These are phyloP conservation scores for Rhynchosporium graminicola DNA, from an alignment of 2,329 filamentous ascomycete genomes.

Conservation along the genomic window DNA sequence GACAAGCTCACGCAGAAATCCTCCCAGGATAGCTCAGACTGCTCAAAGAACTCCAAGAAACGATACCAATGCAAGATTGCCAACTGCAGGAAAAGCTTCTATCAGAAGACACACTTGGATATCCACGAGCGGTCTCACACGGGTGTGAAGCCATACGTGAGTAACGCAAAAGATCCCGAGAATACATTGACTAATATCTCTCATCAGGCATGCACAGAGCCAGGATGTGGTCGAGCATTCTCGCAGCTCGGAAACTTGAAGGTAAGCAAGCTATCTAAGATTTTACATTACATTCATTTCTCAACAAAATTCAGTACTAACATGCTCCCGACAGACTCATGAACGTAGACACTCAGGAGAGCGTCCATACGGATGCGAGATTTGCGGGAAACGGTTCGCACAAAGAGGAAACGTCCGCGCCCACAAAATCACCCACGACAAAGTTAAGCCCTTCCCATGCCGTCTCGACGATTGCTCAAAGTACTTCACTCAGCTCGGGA, in stretches of 20 bases:
- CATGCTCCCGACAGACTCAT: slow-evolving; percentile 62
- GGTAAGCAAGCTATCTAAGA: slow-evolving; percentile 46
- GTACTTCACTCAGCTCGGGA: slow-evolving; percentile 85
- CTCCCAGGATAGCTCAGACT: slow-evolving; percentile 29
- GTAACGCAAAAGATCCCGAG: slow-evolving; percentile 41
- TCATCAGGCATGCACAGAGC: slow-evolving; percentile 61
- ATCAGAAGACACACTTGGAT: slow-evolving; percentile 89
- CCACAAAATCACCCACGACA: slow-evolving; percentile 78
- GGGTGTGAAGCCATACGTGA: slow-evolving; percentile 85
- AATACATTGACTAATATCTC: slow-evolving; percentile 23
- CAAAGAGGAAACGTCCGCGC: slow-evolving; percentile 84
- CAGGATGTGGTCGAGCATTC: slow-evolving; percentile 76
- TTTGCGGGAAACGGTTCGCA: slow-evolving; percentile 80
- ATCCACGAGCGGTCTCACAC: slow-evolving; percentile 89
- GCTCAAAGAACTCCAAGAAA: slow-evolving; percentile 46
- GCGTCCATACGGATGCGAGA: slow-evolving; percentile 76
- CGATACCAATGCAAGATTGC: slow-evolving; percentile 73
- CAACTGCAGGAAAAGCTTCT: slow-evolving; percentile 79
- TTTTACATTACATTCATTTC: slow-evolving; percentile 12
- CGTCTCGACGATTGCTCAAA: slow-evolving; percentile 82
- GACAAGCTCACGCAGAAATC: slow-evolving; percentile 32
- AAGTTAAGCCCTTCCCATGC: slow-evolving; percentile 78
- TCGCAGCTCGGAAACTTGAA: slow-evolving; percentile 90
- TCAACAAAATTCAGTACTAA: slow-evolving; percentile 8
- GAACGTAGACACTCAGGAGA: slow-evolving; percentile 85